phyloP scores from a whole-genome alignment of 139 green algal species.

The Protoeuglena noctilucae region DNA sequence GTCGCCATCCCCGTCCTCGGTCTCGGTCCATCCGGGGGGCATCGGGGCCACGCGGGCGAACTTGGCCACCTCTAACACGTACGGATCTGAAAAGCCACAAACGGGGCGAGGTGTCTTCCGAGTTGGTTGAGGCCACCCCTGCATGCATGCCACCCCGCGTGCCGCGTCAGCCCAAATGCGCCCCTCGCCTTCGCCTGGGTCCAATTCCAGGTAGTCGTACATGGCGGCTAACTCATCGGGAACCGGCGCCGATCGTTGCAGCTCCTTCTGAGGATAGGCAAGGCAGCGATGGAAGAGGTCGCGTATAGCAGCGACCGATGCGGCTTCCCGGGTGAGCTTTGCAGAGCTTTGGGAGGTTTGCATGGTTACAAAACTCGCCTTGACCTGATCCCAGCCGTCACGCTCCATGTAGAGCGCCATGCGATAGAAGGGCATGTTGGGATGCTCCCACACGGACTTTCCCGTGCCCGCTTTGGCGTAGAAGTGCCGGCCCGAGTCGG shows the following conservation, averaged over 20 bases:
- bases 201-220: conserved; percentile 24
- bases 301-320: no score
- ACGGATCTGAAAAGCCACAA: no score
- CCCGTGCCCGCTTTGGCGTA: conserved; percentile 2
- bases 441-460: conserved; percentile 24
- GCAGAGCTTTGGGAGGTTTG: no score
- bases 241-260: not conserved
- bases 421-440: conserved; percentile 36
- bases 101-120: no score
- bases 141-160: no score
- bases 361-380: no score
- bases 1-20: conserved; percentile 8
- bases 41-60: conserved; percentile 39
- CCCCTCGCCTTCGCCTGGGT: not conserved
- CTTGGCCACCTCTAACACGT: conserved; percentile 15
- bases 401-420: conserved; percentile 48
- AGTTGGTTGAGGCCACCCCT: no score
- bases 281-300: no score
- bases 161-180: no score
- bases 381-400: conserved; percentile 23
- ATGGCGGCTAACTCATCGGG: conserved; percentile 11
- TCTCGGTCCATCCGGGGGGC: conserved; percentile 25
- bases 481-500: not conserved
- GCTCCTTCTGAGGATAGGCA: not conserved
- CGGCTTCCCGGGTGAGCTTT: no score